Evolutionary conservation across 805 yeast genomes (phyloP).

Genomic region (Lachancea sp.): DNA sequence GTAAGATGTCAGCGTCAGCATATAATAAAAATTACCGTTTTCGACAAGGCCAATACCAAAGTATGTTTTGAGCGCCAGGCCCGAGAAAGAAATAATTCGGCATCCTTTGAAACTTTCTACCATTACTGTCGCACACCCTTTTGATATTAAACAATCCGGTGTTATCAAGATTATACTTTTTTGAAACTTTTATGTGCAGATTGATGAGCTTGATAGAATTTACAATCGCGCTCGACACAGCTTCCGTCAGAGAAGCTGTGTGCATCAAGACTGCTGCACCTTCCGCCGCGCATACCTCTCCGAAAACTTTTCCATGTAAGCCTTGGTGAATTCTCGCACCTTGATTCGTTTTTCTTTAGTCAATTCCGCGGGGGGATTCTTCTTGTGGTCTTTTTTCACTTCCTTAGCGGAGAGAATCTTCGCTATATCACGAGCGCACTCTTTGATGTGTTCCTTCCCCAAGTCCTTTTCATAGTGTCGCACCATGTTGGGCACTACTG

Average conservation of each 20-base stretch:
- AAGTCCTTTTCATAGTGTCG: slow-evolving; percentile 58
- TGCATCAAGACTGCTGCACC: background rate
- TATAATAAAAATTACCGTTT: background rate
- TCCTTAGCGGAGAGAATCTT: slow-evolving; percentile 65
- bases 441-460: slow-evolving; percentile 67
- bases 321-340: slow-evolving; percentile 54
- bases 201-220: background rate
- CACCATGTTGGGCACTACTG: slow-evolving; percentile 70
- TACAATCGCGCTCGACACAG: background rate
- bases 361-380: slow-evolving; percentile 47
- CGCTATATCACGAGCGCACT: slow-evolving; percentile 74
- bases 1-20: background rate
- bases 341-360: slow-evolving; percentile 62
- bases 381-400: slow-evolving; percentile 30
- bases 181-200: background rate
- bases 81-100: background rate
- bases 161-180: too few relatives aligned
- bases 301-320: slow-evolving; percentile 62
- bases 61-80: background rate
- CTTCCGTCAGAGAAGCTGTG: background rate
- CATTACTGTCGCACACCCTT: background rate
- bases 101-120: background rate
- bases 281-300: slow-evolving; percentile 35
- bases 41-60: background rate
- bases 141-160: background rate